Evolutionary conservation across 2,329 filamentous ascomycete species (phyloP).

Genomic region (Rutstroemia sp.): DNA sequence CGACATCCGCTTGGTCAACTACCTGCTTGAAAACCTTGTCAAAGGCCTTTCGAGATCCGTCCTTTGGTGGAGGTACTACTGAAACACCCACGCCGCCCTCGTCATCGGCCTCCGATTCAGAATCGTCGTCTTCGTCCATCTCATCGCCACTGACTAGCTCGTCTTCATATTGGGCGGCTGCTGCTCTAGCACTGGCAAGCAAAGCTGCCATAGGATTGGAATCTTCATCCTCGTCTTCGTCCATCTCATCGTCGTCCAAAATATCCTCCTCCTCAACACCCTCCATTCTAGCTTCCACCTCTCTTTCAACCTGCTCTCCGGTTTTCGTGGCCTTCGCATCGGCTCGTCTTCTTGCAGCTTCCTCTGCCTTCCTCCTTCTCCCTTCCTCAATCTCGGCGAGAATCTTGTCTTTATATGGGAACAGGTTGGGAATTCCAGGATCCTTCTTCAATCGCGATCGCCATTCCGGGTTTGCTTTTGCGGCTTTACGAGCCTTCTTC

Average conservation of each 20-base stretch:
- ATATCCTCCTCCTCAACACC: slow-evolving; percentile 41
- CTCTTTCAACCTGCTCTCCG: slow-evolving; percentile 38
- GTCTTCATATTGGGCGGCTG: slow-evolving; percentile 65
- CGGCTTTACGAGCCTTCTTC: slow-evolving; percentile 78
- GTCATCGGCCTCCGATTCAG: slow-evolving; percentile 37
- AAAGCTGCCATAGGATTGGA: slow-evolving; percentile 90
- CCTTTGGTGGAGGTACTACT: slow-evolving; percentile 44
- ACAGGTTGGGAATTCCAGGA: slow-evolving; percentile 92
- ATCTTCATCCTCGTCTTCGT: slow-evolving; percentile 54
- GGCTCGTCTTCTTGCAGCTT: slow-evolving; percentile 63
- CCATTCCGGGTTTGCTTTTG: slow-evolving; percentile 98
- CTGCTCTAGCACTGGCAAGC: slow-evolving; percentile 71
- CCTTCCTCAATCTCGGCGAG: slow-evolving; percentile 91
- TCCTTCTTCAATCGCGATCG: slow-evolving; percentile 93
- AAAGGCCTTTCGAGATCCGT: slow-evolving; percentile 75
- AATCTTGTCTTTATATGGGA: slow-evolving; percentile 95
- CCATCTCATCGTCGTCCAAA: slow-evolving; percentile 43
- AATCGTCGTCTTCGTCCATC: slow-evolving; percentile 47
- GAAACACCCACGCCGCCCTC: slow-evolving; percentile 43
- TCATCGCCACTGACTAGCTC: slow-evolving; percentile 39
- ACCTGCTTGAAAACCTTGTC: slow-evolving; percentile 96
- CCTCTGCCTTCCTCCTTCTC: slow-evolving; percentile 72
- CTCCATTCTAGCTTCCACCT: slow-evolving; percentile 37
- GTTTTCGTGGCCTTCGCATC: slow-evolving; percentile 61
- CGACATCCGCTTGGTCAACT: slow-evolving; percentile 79